These are phyloP conservation scores for Eremothecium sinecaudum DNA, from an alignment of 1,139 yeast species.

Conservation along the genomic window DNA sequence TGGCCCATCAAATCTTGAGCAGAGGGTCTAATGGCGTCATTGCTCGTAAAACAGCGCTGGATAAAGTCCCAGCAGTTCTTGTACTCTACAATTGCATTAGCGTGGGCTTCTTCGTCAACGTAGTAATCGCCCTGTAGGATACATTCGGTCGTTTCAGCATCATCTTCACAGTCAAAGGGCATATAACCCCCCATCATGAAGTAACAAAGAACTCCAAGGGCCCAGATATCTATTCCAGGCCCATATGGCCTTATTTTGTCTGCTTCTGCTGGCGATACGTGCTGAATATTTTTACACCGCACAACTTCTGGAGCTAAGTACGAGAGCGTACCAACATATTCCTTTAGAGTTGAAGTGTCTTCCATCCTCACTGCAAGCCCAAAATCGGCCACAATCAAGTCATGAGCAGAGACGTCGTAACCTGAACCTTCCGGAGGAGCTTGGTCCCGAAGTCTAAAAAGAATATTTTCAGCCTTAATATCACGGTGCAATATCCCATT, in stretches of 20 bases:
- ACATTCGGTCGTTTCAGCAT: slow-evolving; percentile 59
- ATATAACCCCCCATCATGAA: slow-evolving; percentile 67
- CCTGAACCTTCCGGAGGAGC: slow-evolving; percentile 10
- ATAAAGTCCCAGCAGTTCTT: slow-evolving; percentile 51
- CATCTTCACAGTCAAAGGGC: slow-evolving; percentile 72
- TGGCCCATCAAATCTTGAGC: slow-evolving; percentile 42
- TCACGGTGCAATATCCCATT: slow-evolving; percentile 79
- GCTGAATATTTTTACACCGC: slow-evolving; percentile 35
- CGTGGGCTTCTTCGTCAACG: slow-evolving; percentile 34
- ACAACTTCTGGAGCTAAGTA: slow-evolving; percentile 69
- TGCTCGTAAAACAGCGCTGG: slow-evolving; percentile 42
- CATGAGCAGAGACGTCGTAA: slow-evolving; percentile 33
- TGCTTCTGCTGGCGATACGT: slow-evolving; percentile 13
- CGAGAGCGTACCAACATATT: slow-evolving; percentile 58
- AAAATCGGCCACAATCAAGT: slow-evolving; percentile 61
- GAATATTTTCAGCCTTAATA: slow-evolving; percentile 78
- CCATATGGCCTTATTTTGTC: slow-evolving; percentile 35
- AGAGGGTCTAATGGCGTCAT: slow-evolving; percentile 40
- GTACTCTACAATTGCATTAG: slow-evolving; percentile 26
- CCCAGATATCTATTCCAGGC: slow-evolving; percentile 64
- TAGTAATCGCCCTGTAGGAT: slow-evolving; percentile 47
- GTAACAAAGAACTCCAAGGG: slow-evolving; percentile 63
- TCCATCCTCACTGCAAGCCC: slow-evolving; percentile 41
- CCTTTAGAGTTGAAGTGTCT: slow-evolving; percentile 34
- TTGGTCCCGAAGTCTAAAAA: slow-evolving; percentile 36